Evolutionary conservation across 768 basidiomycete genomes (phyloP).

Genomic region (Coprinopsis strossmayeri): DNA sequence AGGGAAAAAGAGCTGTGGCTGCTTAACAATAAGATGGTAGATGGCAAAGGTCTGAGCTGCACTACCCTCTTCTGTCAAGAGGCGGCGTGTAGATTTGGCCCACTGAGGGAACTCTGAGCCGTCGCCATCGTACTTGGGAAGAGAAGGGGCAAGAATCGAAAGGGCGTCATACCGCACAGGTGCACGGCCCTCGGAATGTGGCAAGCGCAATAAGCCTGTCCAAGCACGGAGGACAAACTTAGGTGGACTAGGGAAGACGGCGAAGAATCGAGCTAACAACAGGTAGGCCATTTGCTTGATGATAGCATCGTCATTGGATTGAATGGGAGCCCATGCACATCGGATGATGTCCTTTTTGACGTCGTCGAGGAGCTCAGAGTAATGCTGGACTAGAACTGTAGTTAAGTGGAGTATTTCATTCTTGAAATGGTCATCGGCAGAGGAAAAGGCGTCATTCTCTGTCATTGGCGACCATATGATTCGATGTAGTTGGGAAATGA

Average conservation of each 20-base stretch:
- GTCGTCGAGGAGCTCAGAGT: conserved; percentile 71
- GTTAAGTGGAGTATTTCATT: conserved; percentile 91
- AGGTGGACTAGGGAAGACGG: conserved; percentile 78
- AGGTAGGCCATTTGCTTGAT: conserved; percentile 92
- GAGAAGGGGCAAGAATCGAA: conserved; percentile 77
- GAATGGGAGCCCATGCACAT: conserved; percentile 86
- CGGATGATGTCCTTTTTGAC: conserved; percentile 90
- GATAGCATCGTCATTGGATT: conserved; percentile 71
- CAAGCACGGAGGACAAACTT: conserved; percentile 91
- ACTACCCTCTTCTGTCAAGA: conserved; percentile 88
- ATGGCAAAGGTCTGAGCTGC: conserved; percentile 67
- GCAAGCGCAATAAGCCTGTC: conserved; percentile 81
- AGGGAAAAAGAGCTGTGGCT: conserved; percentile 86
- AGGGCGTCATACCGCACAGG: conserved; percentile 80
- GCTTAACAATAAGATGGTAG: conserved; percentile 89
- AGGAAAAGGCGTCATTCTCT: conserved; percentile 42
- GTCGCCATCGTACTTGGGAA: conserved; percentile 53
- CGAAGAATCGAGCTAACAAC: conserved; percentile 87
- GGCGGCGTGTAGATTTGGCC: conserved; percentile 79
- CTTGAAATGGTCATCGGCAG: conserved; percentile 77
- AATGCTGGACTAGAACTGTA: conserved; percentile 81
- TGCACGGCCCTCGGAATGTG: conserved; percentile 63
- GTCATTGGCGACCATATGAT: conserved; percentile 80
- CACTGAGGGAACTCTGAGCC: conserved; percentile 67
- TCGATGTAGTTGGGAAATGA: conserved; percentile 62